Base-by-base conservation (phyloP, 2,329 filamentous ascomycete genomes). In the Orbilia oligospora region DNA sequence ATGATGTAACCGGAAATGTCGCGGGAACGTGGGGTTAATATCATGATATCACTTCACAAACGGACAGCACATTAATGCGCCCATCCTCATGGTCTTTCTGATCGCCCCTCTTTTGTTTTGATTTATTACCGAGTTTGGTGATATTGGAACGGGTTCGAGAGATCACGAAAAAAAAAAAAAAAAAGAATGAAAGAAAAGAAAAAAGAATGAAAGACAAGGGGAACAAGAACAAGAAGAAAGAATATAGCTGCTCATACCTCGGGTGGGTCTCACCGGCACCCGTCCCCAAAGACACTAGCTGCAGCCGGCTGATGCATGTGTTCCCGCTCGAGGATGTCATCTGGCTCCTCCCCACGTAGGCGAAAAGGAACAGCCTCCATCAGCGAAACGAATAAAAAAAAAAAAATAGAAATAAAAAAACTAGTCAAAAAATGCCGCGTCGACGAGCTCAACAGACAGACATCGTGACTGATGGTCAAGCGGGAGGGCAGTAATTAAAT, bases 261-360 rank as follows among this genome's bases (percentile, higher is more conserved):
- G 27, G 36, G 73, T 71, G 66, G 66, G 61, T 55, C 72, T 48
- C 63, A 56, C 72, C 66, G 67, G 44, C 49, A 64, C 67, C 72
- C 67, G 61, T 76, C 61, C 63, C 67, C 51, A 77, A 77, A 77
- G 66, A 71, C 56, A 76, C 44, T 70, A 77, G 73, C 66, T 77
- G 73, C 73, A 77, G 73, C 67, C 73, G 73, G 68, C 38, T 51
- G 67, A 78, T 78, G 75, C 75, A 67, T 78, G 75, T 67, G 75
- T 78, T 78, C 75, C 75, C 75, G 75, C 75, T 78, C 67, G 68
- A 72, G 68, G 18, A 77, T 78, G 75, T 78, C 75, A 78, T 78
- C 61, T 78, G 75, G 63, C 36, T 71, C 53, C 38, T 48, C 12
- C 44, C 41, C 48, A 72, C 44, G 63, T 67, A 75, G 71, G 64